These are phyloP conservation scores for Clitoria ternatea DNA, from an alignment of 306 rosid genomes.

Conservation along the genomic window DNA sequence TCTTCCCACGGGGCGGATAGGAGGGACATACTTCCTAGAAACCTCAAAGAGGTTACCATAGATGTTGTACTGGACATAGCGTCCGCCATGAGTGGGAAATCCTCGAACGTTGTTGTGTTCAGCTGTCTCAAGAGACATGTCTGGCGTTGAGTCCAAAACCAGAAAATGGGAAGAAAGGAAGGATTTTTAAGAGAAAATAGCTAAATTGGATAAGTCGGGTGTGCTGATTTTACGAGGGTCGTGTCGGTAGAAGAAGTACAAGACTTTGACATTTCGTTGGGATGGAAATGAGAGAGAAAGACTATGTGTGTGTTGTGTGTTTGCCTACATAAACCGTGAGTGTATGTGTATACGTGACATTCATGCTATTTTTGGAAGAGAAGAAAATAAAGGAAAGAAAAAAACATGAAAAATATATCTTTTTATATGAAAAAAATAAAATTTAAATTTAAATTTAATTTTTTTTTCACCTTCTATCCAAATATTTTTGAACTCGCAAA, in stretches of 20 bases:
- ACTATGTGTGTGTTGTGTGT: not conserved
- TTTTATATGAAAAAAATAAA: too few relatives aligned
- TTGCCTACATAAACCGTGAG: not conserved
- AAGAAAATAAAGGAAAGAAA: too few relatives aligned
- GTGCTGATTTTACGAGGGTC: conserved; percentile 13
- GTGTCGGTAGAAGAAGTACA: conserved; percentile 26
- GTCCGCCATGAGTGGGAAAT: conserved; percentile 65
- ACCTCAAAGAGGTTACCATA: conserved; percentile 88
- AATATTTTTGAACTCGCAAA: conserved; percentile 23
- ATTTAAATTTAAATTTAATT: too few relatives aligned
- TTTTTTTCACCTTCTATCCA: too few relatives aligned
- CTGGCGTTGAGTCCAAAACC: conserved; percentile 17
- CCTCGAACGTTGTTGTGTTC: conserved; percentile 49
- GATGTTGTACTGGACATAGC: conserved; percentile 74
- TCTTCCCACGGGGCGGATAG: conserved; percentile 88
- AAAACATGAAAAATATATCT: too few relatives aligned
- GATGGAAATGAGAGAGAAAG: not conserved
- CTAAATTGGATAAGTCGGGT: conserved; percentile 22
- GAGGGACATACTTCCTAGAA: conserved; percentile 81
- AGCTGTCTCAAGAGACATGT: conserved; percentile 40
- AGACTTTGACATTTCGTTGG: conserved; percentile 26
- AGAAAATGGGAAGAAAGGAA: conserved; percentile 9
- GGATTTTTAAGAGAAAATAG: not conserved
- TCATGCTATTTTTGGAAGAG: too few relatives aligned
- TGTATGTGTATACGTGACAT: not conserved